Evolutionary conservation across 192 early-diverging fungal species (phyloP).

Genomic region (Coemansia sp.): DNA sequence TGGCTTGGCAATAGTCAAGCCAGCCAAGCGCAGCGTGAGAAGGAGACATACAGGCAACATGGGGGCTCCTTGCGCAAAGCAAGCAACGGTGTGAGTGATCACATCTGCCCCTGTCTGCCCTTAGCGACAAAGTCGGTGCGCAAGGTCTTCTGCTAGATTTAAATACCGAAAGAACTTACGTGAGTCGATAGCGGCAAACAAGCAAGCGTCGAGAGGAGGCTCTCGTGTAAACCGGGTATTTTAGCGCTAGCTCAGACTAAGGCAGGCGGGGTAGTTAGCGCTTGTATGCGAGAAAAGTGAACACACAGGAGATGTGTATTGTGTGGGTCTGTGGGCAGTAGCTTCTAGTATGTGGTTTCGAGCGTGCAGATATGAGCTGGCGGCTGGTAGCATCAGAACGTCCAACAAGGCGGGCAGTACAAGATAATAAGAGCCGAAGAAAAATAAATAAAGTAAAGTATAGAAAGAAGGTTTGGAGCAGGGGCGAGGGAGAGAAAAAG

Average conservation of each 20-base stretch:
- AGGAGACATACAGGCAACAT: background rate
- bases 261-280: background rate
- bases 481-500: background rate
- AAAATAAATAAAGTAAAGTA: background rate
- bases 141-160: background rate
- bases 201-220: background rate
- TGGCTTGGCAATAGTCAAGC: background rate
- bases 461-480: constrained; percentile 1
- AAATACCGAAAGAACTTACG: background rate
- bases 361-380: constrained; percentile 1
- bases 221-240: background rate
- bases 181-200: background rate
- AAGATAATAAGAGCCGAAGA: background rate
- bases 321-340: background rate
- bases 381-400: background rate
- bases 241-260: background rate
- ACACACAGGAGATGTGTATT: background rate
- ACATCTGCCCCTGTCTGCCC: background rate
- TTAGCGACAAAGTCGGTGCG: background rate
- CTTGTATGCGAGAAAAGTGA: background rate
- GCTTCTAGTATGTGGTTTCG: background rate
- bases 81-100: constrained; percentile 3
- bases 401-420: background rate
- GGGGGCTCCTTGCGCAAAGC: background rate
- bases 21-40: background rate